A percentile compares a stretch with the other conserved stretches of the same genome.
Conservation (phyloP, 495 filamentous ascomycete genomes). For the Penicillium taxi region DNA sequence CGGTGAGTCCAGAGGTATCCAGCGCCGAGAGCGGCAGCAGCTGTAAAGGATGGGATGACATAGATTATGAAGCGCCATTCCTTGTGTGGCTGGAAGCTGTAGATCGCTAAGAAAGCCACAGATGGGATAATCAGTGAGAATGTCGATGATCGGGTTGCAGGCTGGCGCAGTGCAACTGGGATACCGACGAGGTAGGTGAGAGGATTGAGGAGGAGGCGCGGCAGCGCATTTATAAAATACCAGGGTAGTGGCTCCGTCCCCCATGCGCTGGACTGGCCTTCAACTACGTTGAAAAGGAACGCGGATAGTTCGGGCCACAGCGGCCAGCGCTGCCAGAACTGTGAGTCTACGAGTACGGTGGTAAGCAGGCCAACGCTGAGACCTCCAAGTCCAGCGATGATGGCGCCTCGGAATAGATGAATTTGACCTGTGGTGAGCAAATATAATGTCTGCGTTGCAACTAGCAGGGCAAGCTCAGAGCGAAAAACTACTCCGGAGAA, state of each 20-base stretch:
- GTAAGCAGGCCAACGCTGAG: slow-evolving; percentile 51
- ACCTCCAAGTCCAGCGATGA: slow-evolving; percentile 62
- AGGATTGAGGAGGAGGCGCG: slow-evolving; percentile 78
- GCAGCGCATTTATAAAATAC: slow-evolving; percentile 78
- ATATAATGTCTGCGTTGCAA: slow-evolving; percentile 40
- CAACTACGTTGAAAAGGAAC: slow-evolving; percentile 85
- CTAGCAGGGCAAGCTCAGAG: slow-evolving; percentile 79
- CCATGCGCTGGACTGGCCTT: slow-evolving; percentile 67
- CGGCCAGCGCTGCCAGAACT: slow-evolving; percentile 75
- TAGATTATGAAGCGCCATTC: slow-evolving; percentile 96
- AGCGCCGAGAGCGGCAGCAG: slow-evolving; percentile 65
- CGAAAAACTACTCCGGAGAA: slow-evolving; percentile 82
- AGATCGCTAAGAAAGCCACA: slow-evolving; percentile 65
- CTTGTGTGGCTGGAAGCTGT: slow-evolving; percentile 86
- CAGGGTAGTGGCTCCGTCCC: slow-evolving; percentile 76
- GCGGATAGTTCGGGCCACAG: slow-evolving; percentile 87
- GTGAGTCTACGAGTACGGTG: slow-evolving; percentile 73
- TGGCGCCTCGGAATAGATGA: slow-evolving; percentile 46
- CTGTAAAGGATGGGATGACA: slow-evolving; percentile 70
- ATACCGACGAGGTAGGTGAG: slow-evolving; percentile 53
- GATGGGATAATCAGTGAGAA: slow-evolving; percentile 55
- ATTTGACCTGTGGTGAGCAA: slow-evolving; percentile 50
- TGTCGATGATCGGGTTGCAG: slow-evolving; percentile 39
- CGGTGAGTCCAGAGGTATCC: slow-evolving; percentile 65
- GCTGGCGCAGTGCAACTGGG: slow-evolving; percentile 52